Conservation (phyloP, 768 basidiomycete species). For the Lactarius trivialis region DNA sequence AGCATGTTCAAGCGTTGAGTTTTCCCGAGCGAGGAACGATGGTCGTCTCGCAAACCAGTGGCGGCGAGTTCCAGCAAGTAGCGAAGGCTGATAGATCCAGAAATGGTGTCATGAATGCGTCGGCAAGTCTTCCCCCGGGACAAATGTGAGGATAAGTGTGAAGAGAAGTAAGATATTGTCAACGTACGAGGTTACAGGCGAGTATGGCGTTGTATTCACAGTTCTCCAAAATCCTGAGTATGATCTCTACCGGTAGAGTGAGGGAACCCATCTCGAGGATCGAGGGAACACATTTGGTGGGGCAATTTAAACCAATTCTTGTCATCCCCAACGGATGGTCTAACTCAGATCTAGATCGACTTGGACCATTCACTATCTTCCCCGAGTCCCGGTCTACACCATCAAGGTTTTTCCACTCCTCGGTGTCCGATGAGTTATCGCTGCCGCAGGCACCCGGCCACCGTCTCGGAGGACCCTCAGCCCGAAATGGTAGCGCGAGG, state of each 20-base stretch:
- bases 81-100: slow-evolving; percentile 1
- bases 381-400: background rate
- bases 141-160: background rate
- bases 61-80: slow-evolving; percentile 9
- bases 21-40: background rate
- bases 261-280: too few species aligned
- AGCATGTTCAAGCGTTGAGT: slow-evolving; percentile 4
- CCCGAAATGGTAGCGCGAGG: background rate
- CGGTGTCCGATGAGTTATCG: background rate
- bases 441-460: background rate
- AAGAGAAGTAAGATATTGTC: background rate
- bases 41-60: slow-evolving; percentile 3
- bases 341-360: background rate
- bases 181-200: slow-evolving; percentile 1
- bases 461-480: background rate
- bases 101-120: background rate
- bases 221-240: background rate
- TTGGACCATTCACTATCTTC: background rate
- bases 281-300: background rate
- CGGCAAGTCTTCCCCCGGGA: background rate
- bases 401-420: background rate
- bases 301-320: background rate
- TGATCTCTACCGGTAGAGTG: background rate
- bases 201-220: background rate
- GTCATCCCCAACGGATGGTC: background rate